A percentile compares a stretch with the other conserved stretches of the same genome.
Evolutionary conservation across 164 flowering plant species (phyloP).

Genomic region (Vitis rotundifolia): DNA sequence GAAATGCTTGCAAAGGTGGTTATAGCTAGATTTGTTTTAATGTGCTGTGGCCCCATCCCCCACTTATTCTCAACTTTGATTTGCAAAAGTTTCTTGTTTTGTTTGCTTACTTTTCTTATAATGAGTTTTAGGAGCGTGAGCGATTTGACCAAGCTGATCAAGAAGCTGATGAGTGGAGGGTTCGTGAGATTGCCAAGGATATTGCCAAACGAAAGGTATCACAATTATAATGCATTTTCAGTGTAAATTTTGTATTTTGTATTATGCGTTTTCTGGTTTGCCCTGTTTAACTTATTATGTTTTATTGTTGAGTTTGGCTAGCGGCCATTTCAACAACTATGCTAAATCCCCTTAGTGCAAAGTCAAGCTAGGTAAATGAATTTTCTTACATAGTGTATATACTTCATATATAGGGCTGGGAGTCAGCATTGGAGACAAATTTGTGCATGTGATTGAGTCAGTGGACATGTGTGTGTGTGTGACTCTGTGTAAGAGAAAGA

Average conservation of each 20-base stretch:
- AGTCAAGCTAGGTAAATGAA: no score
- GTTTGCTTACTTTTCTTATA: not conserved
- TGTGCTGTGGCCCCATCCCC: not conserved
- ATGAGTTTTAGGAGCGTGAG: conserved; percentile 59
- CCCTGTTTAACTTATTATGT: not conserved
- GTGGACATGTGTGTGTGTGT: no score
- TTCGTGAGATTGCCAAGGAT: conserved; percentile 91
- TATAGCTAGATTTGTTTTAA: not conserved
- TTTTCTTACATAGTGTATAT: no score
- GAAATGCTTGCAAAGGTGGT: conserved; percentile 65
- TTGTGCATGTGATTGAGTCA: no score
- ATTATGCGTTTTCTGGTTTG: no score
- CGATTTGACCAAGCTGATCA: conserved; percentile 68
- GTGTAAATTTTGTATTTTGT: not conserved
- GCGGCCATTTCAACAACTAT: not conserved
- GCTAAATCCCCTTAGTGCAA: no score
- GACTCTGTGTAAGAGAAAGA: no score
- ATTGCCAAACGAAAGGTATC: conserved; percentile 80
- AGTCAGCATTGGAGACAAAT: no score
- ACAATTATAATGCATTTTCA: not conserved
- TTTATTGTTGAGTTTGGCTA: not conserved
- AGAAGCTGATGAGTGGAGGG: conserved; percentile 98
- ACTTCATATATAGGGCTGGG: no score
- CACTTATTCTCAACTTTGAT: not conserved
- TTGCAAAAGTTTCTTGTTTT: conserved; percentile 1